Percentiles rank a stretch among this genome's conserved stretches.
Evolutionary conservation across 139 green algal species (phyloP).

Genomic region (Picochlorum sp.): DNA sequence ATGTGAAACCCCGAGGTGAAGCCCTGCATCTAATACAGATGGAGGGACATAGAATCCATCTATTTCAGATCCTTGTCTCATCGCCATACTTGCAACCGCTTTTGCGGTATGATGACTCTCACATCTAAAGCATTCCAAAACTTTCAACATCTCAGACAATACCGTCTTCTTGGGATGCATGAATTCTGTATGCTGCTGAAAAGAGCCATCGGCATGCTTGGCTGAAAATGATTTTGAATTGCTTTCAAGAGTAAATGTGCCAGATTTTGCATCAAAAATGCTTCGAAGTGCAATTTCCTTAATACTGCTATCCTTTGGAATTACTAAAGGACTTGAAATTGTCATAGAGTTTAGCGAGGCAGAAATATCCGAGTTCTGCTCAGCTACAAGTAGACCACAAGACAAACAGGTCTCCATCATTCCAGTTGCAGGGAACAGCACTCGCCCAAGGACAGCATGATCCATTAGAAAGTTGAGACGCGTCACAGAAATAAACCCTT

Average conservation of each 20-base stretch:
- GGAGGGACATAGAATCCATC: slow-evolving; percentile 26
- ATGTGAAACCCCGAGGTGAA: slow-evolving; percentile 26
- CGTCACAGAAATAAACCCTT: neutral
- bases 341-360: slow-evolving; percentile 9
- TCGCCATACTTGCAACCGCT: slow-evolving; percentile 4
- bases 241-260: neutral
- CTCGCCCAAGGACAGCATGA: slow-evolving; percentile 45
- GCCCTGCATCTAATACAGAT: slow-evolving; percentile 23
- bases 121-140: neutral
- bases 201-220: neutral
- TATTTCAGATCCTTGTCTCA: neutral
- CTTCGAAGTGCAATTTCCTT: slow-evolving; percentile 1
- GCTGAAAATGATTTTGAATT: neutral
- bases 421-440: slow-evolving; percentile 52
- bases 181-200: no score
- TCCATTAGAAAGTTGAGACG: slow-evolving; percentile 42
- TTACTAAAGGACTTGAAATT: slow-evolving; percentile 11
- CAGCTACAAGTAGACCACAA: slow-evolving; percentile 1
- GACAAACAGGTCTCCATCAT: slow-evolving; percentile 56
- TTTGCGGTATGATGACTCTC: neutral
- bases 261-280: neutral
- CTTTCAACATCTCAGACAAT: no score
- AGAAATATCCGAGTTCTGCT: neutral
- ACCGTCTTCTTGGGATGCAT: no score
- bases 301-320: neutral